Base-by-base conservation (phyloP, 1,284 basidiomycete species). In the Fomes fomentarius region DNA sequence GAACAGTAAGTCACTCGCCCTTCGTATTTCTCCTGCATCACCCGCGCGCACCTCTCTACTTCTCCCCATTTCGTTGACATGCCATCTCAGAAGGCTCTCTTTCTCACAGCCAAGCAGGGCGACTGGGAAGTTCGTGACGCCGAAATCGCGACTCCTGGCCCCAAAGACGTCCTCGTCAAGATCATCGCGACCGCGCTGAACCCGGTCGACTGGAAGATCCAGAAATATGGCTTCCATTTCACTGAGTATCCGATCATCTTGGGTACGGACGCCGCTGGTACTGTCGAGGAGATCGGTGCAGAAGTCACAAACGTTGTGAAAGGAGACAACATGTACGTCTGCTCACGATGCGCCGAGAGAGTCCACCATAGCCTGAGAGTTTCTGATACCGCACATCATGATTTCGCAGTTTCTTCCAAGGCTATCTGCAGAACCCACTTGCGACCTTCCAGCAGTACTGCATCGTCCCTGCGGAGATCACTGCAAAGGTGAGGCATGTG, bases 251-350 rank as follows among this genome's bases (percentile, higher is more conserved):
- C 77, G 1, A 63, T 71, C 1, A 64, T 77, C 17, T 57, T 78
- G n/a, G 83, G 83, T 10, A 70, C 66, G 4, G 83, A 85, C 56
- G 74, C 70, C 38, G 71, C 74, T 4, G 83, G 83, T 3, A 64
- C 71, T 9, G 74, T 84, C 26, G 75, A 76, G n/a, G 66, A 69
- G 34, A 65, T 82, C 11, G 82, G 80, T 4, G 61, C 71, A 12
- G 74, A 72, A 1, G 78, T 81, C 1, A 63, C 66, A 0, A 57
- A 65, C 31, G 71, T 81, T 58, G 63, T 69, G 10, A 72, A 76
- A 11, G 82, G 83, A 1, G 79, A 83, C 53, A 75, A 66, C 61
- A 77, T 85, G 78, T 78, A 60, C 33, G 65, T 47, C 9, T 5
- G 15, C 22, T 33, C 2, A 5, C 9, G 4, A n/a, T 6, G n/a